Evolutionary conservation across 805 yeast species (phyloP).

Genomic region (Komagataella ulmi): DNA sequence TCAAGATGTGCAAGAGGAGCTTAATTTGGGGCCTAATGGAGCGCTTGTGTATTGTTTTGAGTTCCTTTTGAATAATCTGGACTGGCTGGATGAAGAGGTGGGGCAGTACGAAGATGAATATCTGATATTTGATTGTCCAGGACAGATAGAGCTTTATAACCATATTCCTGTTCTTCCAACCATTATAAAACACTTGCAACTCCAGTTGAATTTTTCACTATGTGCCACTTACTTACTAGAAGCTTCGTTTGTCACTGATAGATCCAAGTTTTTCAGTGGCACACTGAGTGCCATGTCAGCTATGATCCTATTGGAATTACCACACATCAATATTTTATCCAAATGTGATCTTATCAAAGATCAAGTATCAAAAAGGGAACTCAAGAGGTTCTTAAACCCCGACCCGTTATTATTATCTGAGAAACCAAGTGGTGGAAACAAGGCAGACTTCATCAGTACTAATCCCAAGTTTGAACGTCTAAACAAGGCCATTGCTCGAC

Average conservation of each 20-base stretch:
- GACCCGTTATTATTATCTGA: constrained; percentile 66
- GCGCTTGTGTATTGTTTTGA: constrained; percentile 90
- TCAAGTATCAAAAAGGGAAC: constrained; percentile 57
- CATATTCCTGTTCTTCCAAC: constrained; percentile 91
- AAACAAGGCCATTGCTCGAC: constrained; percentile 71
- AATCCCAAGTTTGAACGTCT: constrained; percentile 55
- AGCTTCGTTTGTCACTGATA: constrained; percentile 87
- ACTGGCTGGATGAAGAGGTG: constrained; percentile 95
- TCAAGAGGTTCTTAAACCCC: constrained; percentile 80
- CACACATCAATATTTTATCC: constrained; percentile 84
- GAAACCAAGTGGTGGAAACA: constrained; percentile 17
- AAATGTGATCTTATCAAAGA: constrained; percentile 80
- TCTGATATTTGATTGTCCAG: constrained; percentile 91
- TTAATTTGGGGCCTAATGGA: constrained; percentile 91
- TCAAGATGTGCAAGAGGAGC: constrained; percentile 91
- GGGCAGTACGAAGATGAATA: constrained; percentile 95
- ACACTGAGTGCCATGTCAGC: constrained; percentile 97
- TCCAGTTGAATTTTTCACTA: constrained; percentile 66
- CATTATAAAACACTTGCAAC: constrained; percentile 73
- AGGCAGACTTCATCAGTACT: constrained; percentile 7
- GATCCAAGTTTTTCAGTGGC: constrained; percentile 88
- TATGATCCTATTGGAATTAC: constrained; percentile 88
- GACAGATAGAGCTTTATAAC: constrained; percentile 89
- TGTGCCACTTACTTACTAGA: constrained; percentile 91
- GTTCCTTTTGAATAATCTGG: constrained; percentile 75